Conservation (phyloP, 306 rosid genomes). For the Cicer bijugum region DNA sequence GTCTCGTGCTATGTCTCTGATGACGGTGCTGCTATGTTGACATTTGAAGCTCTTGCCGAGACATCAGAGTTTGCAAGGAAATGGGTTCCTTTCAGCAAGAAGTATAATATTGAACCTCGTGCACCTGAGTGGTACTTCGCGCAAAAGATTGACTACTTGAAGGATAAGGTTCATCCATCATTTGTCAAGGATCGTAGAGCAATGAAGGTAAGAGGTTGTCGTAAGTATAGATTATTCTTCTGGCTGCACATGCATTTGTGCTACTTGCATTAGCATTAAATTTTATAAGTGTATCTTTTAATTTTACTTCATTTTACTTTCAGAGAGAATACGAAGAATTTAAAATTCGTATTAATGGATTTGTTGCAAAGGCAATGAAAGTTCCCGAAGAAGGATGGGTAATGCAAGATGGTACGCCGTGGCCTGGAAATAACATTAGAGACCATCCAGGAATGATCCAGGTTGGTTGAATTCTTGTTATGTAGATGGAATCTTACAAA, state of each 20-base stretch:
- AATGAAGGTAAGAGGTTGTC: conserved; percentile 71
- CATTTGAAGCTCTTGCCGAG: conserved; percentile 95
- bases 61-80: conserved; percentile 90
- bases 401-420: conserved; percentile 98
- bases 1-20: conserved; percentile 98
- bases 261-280: background rate
- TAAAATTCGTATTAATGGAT: conserved; percentile 81
- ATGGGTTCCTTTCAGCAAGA: conserved; percentile 96
- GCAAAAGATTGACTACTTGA: conserved; percentile 92
- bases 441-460: conserved; percentile 99
- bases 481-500: background rate
- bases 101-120: conserved; percentile 85
- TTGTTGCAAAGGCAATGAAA: conserved; percentile 85
- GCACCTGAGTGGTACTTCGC: conserved; percentile 99
- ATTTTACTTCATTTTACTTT: conserved; percentile 30
- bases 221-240: conserved; percentile 17
- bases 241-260: background rate
- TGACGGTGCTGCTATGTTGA: conserved; percentile 97
- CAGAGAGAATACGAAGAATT: conserved; percentile 99
- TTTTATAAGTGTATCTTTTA: conserved; percentile 27
- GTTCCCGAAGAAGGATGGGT: conserved; percentile 97
- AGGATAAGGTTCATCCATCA: conserved; percentile 82
- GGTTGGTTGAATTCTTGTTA: conserved; percentile 50
- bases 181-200: conserved; percentile 98
- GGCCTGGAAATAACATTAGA: conserved; percentile 99